Base-by-base conservation (phyloP, 2,329 filamentous ascomycete species). In the Colletotrichum sp. region DNA sequence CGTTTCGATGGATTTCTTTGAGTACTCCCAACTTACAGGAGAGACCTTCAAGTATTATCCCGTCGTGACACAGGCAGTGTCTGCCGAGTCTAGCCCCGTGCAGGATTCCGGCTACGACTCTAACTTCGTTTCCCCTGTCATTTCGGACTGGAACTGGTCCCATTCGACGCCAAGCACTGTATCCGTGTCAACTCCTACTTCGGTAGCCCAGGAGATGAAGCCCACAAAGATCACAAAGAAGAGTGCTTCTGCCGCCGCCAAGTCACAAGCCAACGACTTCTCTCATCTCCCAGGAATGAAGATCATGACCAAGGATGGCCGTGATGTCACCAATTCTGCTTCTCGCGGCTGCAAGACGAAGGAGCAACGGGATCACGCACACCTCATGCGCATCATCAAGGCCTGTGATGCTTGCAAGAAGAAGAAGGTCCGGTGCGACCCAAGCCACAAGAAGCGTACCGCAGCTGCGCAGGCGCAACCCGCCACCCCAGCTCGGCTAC, bases 301-400 rank as follows among this genome's bases (percentile, higher is more conserved):
- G 82, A 93, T 94, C 78, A 88, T 93, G 86, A 93, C 92, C 74
- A 90, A 88, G 81, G 91, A 92, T 78, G 92, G 92, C 64, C 84
- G 85, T 57, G 92, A 94, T 81, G 89, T 94, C 72, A 94, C 92
- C 60, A 90, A 92, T 82, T 88, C 89, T 71, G 90, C 90, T 16
- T 91, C 90, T 18, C 88, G 92, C 52, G 91, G 91, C 39, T 91
- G 89, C 82, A 93, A 93, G 85, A 92, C 92, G 69, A 92, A 92
- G 87, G 92, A 93, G 86, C 92, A 93, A 86, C 89, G 92, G 39
- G 91, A 93, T 69, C 92, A 93, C 80, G 92, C 92, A 8, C 91
- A 93, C 79, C 84, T 93, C 63, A 93, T 94, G 90, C 87, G 92
- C 76, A 91, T 92, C 81, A 91, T 93, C 82, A 93, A 93, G 85